A percentile compares a stretch with the other conserved stretches of the same genome.
Conservation (phyloP, 2,329 filamentous ascomycete genomes). For the Microcyclospora tardicrescens region DNA sequence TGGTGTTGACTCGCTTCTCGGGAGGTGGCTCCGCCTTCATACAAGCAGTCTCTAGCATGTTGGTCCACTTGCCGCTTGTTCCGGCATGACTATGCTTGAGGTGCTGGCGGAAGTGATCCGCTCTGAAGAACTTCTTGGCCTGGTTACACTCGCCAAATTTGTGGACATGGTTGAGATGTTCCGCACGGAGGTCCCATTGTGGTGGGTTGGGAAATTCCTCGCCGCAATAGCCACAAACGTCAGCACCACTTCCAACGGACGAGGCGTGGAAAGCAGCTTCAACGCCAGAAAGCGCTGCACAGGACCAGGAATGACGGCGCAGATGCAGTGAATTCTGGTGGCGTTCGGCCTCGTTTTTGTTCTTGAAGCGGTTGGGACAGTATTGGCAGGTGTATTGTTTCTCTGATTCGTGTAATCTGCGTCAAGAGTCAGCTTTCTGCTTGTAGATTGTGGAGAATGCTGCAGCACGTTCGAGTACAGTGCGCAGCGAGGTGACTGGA, state of each 20-base stretch:
- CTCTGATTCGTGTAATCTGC: constrained; percentile 75
- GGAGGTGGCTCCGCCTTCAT: constrained; percentile 75
- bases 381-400: constrained; percentile 93
- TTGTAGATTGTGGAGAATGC: no score
- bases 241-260: constrained; percentile 46
- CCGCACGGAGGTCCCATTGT: constrained; percentile 77
- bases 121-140: constrained; percentile 93
- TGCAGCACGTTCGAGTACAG: no score
- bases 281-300: constrained; percentile 61
- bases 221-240: constrained; percentile 90
- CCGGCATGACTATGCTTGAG: constrained; percentile 95
- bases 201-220: constrained; percentile 79
- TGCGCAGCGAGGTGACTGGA: no score
- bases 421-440: no score
- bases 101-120: constrained; percentile 96
- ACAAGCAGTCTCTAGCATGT: constrained; percentile 91
- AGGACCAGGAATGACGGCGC: constrained; percentile 91
- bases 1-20: constrained; percentile 17
- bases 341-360: constrained; percentile 94
- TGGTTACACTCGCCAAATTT: constrained; percentile 98
- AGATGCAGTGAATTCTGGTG: constrained; percentile 94
- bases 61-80: constrained; percentile 96
- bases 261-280: constrained; percentile 81
- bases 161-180: constrained; percentile 80
- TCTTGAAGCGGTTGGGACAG: constrained; percentile 93